These are phyloP conservation scores for Lodderomyces orthopsilosis DNA, from an alignment of 1,139 yeast genomes.

Conservation along the genomic window DNA sequence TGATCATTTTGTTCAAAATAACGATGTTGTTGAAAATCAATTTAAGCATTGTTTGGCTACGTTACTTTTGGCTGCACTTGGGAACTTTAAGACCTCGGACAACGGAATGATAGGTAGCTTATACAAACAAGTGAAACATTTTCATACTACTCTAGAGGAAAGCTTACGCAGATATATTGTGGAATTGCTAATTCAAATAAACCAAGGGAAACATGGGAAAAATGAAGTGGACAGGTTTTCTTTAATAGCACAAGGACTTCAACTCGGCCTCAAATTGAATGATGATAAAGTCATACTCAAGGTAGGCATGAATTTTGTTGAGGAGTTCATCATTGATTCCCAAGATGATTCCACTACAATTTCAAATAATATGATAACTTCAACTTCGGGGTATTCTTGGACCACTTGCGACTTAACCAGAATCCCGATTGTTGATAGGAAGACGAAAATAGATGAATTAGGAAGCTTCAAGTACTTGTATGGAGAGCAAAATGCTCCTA, in stretches of 20 bases:
- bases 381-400: slow-evolving; percentile 38
- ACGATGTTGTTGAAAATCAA: slow-evolving; percentile 23
- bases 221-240: slow-evolving; percentile 28
- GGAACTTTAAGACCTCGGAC: background rate
- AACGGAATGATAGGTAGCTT: background rate
- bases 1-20: slow-evolving; percentile 23
- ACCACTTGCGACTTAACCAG: slow-evolving; percentile 35
- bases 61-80: slow-evolving; percentile 13
- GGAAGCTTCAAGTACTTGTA: slow-evolving; percentile 29
- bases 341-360: background rate
- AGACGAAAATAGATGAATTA: slow-evolving; percentile 35
- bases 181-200: background rate
- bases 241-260: slow-evolving; percentile 17
- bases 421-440: slow-evolving; percentile 37
- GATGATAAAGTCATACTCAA: background rate
- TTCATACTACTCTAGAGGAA: background rate
- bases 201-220: slow-evolving; percentile 5
- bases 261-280: background rate
- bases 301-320: slow-evolving; percentile 11
- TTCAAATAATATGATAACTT: slow-evolving; percentile 11
- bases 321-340: slow-evolving; percentile 22
- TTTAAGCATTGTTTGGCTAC: slow-evolving; percentile 25
- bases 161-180: background rate
- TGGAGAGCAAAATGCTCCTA: slow-evolving; percentile 7
- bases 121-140: background rate